Evolutionary conservation across 805 yeast species (phyloP), one percentile per base, ranked within the genome.

Genomic region (Lachancea kluyveri): DNA sequence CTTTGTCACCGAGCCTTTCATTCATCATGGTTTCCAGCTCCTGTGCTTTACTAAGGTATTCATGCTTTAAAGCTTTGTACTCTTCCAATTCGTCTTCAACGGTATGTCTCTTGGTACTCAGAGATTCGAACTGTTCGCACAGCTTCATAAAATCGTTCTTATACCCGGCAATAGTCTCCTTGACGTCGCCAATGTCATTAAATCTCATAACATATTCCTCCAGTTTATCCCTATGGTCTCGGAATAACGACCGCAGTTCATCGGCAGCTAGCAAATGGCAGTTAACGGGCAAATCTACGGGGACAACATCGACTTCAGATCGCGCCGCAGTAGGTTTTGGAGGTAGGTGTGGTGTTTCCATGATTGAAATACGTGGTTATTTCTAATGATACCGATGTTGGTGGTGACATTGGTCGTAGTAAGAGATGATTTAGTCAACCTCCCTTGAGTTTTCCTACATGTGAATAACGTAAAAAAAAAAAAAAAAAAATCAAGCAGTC

Each of bases 1-100:
- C 60, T 1, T 50, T 55, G 11, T 54, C 45, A 28, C 67, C 53
- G 41, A 62, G 68, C 21, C 64, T 67, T 21, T 54, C 52, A 30
- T 56, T 43, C 60, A 70, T 62, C 10, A 62, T 50, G 1, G 41
- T 37, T 25, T 63, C 62, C 17, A 49, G 28, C 2, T 45, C 51
- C 24, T 61, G 58, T 68, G 70, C 67, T 33, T 55, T 43, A 9
- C 48, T 35, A 6, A 46, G 37, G 25, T 59, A 60, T 24, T 54
- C 46, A 1, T 47, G 36, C 17, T 60, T 59, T 22, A 63, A 30
- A 2, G 45, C 41, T 3, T 45, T 37, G 8, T 59, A 45, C 21
- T 47, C 30, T 5, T 45, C 42, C 7, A 59, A 35, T n/a, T 60
- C 48, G 1, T 35, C 33, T 13, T 45, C 43, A 1, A 67, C 42